Percentiles rank a stretch among this genome's conserved stretches.
Conservation (phyloP, 2,329 filamentous ascomycete genomes). For the Aotearoamyces nothofagi region DNA sequence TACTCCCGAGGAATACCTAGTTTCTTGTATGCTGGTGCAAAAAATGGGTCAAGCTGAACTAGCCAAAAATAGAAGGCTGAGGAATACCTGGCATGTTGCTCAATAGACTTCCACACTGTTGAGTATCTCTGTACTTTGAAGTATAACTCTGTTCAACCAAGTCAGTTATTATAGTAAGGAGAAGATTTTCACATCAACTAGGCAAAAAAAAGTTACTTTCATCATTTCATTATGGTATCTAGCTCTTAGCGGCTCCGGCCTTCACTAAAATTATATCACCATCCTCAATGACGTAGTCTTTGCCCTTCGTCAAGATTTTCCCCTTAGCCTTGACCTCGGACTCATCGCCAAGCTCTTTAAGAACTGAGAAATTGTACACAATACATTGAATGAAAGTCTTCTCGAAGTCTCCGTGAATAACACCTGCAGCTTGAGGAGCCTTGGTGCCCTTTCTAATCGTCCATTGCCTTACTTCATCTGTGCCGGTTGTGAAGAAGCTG, state of each 20-base stretch:
- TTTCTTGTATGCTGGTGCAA: no score
- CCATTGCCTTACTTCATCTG: constrained; percentile 97
- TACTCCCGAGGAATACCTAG: no score
- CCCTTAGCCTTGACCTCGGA: constrained; percentile 79
- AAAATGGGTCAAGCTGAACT: no score
- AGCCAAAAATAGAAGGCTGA: no score
- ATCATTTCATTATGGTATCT: no score
- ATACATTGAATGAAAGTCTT: constrained; percentile 98
- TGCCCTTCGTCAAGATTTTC: constrained; percentile 97
- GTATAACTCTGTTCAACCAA: no score
- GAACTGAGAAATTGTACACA: constrained; percentile 72
- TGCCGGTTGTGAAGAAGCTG: constrained; percentile 93
- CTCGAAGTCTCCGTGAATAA: constrained; percentile 97
- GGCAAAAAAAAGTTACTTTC: no score
- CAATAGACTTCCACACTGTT: no score
- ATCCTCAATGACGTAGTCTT: constrained; percentile 85
- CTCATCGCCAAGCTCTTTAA: constrained; percentile 85
- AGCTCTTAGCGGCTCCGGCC: constrained; percentile 67
- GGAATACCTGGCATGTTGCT: no score
- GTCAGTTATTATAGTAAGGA: no score
- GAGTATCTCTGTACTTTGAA: no score
- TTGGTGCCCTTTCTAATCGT: constrained; percentile 92
- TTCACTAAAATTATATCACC: constrained; percentile 80
- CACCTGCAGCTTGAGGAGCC: constrained; percentile 92
- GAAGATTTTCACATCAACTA: no score